Evolutionary conservation across 805 yeast species (phyloP), one percentile per base, ranked within the genome.

Genomic region (Candida orba): DNA sequence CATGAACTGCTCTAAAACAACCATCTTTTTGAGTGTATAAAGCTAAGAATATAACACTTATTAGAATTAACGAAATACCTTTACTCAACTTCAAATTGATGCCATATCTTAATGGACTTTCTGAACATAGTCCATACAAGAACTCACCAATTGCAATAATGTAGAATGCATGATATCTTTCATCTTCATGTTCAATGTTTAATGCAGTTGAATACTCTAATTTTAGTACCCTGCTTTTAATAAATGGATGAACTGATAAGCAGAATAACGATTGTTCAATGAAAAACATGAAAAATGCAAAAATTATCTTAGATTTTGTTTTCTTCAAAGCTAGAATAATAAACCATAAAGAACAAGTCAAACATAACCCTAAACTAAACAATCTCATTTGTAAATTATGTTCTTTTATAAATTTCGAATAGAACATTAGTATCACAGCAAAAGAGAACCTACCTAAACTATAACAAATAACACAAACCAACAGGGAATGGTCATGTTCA

Each of bases 81-180:
- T 81, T 61, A n/a, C 69, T 71, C 18, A 74, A 59, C 35, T 65
- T 66, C 4, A 51, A 36, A 34, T 54, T 56, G 48, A 57, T 63
- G 0, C 82, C 81, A 2, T 55, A 44, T 1, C 72, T 75, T 34
- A 76, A 65, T 0, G 78, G 73, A n/a, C 67, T 62, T 0, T 59
- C 58, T 2, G 78, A 73, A 8, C 77, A 81, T 8, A 75, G 63
- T 34, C 70, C 72, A 52, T 72, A 77, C 13, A 79, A 59, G 49
- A 77, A 79, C 49, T 79, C 85, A 31, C 86, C 86, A 48, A 80
- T 68, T 5, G 83, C 84, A 58, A 81, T 79, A 50, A 79, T 71
- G 42, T 68, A 78, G 53, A 80, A 80, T 0, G 79, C 76, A 3
- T 73, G 68, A 52, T 66, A 69, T 43, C 86, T 58, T 53, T 81